phyloP scores from a whole-genome alignment of 129 eudicot genomes.

The Arctium minus region DNA sequence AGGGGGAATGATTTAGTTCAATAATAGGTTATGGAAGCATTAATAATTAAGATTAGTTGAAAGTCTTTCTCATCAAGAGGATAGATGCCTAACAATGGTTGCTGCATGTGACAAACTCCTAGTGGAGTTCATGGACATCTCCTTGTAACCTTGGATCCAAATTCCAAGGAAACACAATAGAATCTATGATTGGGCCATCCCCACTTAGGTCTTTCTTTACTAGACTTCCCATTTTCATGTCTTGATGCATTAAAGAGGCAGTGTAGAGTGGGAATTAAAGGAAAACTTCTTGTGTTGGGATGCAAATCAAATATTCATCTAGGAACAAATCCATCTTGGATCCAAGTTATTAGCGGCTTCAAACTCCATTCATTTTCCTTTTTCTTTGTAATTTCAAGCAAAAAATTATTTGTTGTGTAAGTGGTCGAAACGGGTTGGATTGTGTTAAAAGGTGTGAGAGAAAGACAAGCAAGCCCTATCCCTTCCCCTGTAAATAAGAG shows the following conservation, averaged over 20 bases:
- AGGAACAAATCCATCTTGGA: not conserved
- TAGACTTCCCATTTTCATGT: not conserved
- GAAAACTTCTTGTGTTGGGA: not conserved
- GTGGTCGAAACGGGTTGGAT: not conserved
- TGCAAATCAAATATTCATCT: not conserved
- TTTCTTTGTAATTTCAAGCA: not conserved
- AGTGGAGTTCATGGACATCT: not conserved
- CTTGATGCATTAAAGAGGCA: not conserved
- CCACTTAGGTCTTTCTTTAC: not conserved
- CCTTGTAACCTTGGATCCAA: not conserved
- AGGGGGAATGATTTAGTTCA: not conserved
- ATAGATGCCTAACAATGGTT: not conserved
- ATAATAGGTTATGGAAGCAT: not conserved
- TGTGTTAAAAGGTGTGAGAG: not conserved
- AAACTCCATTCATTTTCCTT: not conserved
- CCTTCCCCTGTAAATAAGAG: not conserved
- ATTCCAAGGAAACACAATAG: not conserved
- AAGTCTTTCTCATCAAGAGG: not conserved
- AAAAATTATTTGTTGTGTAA: not conserved
- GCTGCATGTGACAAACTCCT: not conserved
- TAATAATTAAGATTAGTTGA: not conserved
- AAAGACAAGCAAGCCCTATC: not conserved
- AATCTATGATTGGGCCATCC: not conserved
- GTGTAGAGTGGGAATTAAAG: not conserved
- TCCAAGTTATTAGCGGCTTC: not conserved